Evolutionary conservation across 169 alveolate species (phyloP).

Genomic region (Cyclospora cayetanensis): DNA sequence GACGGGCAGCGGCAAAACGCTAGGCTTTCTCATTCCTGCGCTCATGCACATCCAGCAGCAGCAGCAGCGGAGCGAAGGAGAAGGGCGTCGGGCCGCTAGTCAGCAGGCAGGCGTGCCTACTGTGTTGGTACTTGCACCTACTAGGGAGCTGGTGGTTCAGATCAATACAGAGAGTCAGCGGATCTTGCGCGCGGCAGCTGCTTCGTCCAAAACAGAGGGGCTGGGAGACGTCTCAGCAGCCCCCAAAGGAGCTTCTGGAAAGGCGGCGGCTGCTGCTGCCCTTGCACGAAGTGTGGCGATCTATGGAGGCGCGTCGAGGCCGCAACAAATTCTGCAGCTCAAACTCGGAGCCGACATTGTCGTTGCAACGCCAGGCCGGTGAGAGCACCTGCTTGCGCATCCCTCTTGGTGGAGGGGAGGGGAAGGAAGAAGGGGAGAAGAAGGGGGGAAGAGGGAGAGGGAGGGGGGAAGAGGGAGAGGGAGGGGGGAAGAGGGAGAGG

Average conservation of each 20-base stretch:
- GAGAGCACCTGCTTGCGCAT: too few species aligned
- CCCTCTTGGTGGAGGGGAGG: too few species aligned
- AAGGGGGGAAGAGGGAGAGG: too few species aligned
- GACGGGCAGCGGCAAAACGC: constrained; percentile 99
- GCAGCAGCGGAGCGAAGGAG: constrained; percentile 75
- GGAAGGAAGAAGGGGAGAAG: too few species aligned
- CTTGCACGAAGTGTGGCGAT: constrained; percentile 83
- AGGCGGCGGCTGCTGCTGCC: not conserved
- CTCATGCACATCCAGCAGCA: constrained; percentile 94
- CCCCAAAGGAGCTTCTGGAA: not conserved
- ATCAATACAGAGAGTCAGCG: constrained; percentile 80
- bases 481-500: too few species aligned
- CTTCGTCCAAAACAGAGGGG: not conserved
- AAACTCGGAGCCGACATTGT: constrained; percentile 92
- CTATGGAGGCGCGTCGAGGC: constrained; percentile 90
- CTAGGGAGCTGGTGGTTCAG: constrained; percentile 91
- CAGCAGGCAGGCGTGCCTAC: constrained; percentile 77
- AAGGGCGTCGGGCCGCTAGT: constrained; percentile 61
- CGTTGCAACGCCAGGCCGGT: constrained; percentile 97
- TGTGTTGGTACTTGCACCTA: constrained; percentile 86
- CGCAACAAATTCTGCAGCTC: constrained; percentile 79
- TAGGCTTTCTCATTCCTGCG: constrained; percentile 97
- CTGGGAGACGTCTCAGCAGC: not conserved
- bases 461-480: too few species aligned
- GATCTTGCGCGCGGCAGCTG: not conserved